phyloP scores from a whole-genome alignment of 164 flowering plant species.

The Pachysandra terminalis region DNA sequence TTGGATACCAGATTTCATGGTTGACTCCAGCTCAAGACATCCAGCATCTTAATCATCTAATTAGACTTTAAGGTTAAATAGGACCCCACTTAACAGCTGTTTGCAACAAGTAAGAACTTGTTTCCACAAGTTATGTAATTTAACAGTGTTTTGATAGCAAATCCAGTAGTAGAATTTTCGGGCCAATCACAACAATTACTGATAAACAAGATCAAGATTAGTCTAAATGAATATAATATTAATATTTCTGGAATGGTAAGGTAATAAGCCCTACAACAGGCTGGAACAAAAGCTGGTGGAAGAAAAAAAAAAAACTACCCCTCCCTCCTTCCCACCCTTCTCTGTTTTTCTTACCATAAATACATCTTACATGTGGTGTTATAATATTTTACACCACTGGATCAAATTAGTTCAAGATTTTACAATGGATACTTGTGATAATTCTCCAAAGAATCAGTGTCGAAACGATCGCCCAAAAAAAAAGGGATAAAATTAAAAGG shows the following conservation, averaged over 20 bases:
- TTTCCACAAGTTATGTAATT: slow-evolving; percentile 36
- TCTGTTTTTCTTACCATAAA: slow-evolving; percentile 10
- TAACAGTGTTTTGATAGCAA: not conserved
- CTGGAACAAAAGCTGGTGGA: slow-evolving; percentile 14
- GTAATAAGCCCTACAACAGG: slow-evolving; percentile 12
- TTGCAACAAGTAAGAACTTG: slow-evolving; percentile 30
- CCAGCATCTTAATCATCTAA: slow-evolving; percentile 26
- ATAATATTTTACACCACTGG: slow-evolving; percentile 24
- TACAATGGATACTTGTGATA: slow-evolving; percentile 32
- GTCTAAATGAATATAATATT: slow-evolving; percentile 17
- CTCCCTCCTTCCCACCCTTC: not conserved
- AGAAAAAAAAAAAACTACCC: not conserved
- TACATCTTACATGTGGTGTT: slow-evolving; percentile 31
- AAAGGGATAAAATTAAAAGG: slow-evolving; percentile 10
- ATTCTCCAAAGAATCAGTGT: slow-evolving; percentile 40
- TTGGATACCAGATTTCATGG: slow-evolving; percentile 25
- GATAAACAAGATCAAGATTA: not conserved
- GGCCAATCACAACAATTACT: not conserved
- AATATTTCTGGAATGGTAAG: slow-evolving; percentile 11
- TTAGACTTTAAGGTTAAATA: slow-evolving; percentile 25
- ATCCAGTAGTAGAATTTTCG: not conserved
- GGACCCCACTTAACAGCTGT: slow-evolving; percentile 63
- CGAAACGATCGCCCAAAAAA: slow-evolving; percentile 19
- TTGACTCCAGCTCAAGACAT: slow-evolving; percentile 42
- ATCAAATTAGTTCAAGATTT: slow-evolving; percentile 35